Evolutionary conservation across 495 filamentous ascomycete species (phyloP), one percentile per base, ranked within the genome.

Genomic region (Aspergillus ostianus): DNA sequence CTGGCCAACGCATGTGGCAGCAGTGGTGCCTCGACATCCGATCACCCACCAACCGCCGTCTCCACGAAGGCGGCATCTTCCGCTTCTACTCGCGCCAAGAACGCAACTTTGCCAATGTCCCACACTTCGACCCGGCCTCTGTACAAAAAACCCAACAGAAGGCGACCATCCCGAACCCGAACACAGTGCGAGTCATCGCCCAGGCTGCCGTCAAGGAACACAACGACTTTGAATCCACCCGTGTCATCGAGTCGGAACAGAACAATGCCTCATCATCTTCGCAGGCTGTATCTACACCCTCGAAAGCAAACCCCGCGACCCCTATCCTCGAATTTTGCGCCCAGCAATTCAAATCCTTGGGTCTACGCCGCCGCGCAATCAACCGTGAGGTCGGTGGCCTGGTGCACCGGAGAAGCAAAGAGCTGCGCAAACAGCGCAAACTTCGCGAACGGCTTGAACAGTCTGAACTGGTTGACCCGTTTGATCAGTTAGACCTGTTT

Each of bases 161-260:
- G 52, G 62, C 64, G 26, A 60, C 69, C 7, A 36, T 72, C 51
- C 75, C 80, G 6, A 69, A 77, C 55, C 36, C 74, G 10, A 72
- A 73, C 48, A 80, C 77, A 21, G 67, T 80, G 51, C 73, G 78
- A 49, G 73, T 75, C 49, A 69, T 81, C 52, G 61, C 70, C 4
- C 72, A 70, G 58, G 69, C 67, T 18, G 80, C 77, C 10, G 57
- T 71, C 23, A 64, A 65, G 26, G 73, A 79, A 56, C 70, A 70
- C 29, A 61, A 67, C 10, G 55, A 20, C 45, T 23, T 56, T 29
- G 13, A 32, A 17, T 47, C 32, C 18, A 21, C 23, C 44, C 17
- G 41, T 19, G 30, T 20, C 23, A 10, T 23, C 26, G n/a, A n/a
- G n/a, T n/a, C n/a, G n/a, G n/a, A n/a, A n/a, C n/a, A n/a, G n/a